These are phyloP conservation scores for Antarctomyces pellizariae DNA, from an alignment of 495 filamentous ascomycete genomes.

Conservation along the genomic window DNA sequence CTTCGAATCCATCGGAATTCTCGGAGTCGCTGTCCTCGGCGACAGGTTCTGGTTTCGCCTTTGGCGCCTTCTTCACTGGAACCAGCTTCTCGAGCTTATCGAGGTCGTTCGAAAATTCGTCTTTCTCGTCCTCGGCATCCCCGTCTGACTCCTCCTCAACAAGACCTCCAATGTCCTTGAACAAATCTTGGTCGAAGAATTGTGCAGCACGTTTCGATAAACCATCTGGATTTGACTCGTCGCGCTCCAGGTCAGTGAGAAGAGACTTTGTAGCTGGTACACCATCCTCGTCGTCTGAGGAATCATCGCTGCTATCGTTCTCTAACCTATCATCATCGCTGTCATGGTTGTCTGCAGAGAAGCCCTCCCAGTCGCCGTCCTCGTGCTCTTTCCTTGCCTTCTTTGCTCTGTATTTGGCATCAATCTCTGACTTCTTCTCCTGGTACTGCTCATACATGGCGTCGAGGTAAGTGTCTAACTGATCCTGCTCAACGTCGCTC, in stretches of 20 bases:
- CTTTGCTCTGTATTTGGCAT: conserved; percentile 76
- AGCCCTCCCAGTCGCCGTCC: conserved; percentile 78
- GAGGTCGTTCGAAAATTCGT: conserved; percentile 15
- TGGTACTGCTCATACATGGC: conserved; percentile 66
- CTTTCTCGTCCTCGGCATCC: conserved; percentile 28
- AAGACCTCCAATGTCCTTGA: conserved; percentile 50
- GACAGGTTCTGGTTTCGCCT: conserved; percentile 16
- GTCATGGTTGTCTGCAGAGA: conserved; percentile 42
- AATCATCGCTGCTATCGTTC: conserved; percentile 30
- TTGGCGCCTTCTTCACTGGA: conserved; percentile 7
- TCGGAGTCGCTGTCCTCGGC: conserved; percentile 21
- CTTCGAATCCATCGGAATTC: conserved; percentile 26
- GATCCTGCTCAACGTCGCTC: conserved; percentile 59
- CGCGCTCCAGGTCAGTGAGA: conserved; percentile 26
- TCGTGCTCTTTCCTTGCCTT: conserved; percentile 61
- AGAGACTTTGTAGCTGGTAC: conserved; percentile 16
- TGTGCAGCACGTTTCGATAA: conserved; percentile 62
- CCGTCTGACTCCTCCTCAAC: conserved; percentile 22
- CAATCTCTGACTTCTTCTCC: conserved; percentile 48
- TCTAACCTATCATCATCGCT: conserved; percentile 32
- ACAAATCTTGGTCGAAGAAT: conserved; percentile 93
- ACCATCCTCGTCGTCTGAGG: conserved; percentile 24
- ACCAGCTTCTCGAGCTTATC: conserved; percentile 7
- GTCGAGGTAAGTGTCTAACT: conserved; percentile 65
- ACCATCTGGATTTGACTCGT: conserved; percentile 20